Percentiles rank a stretch among this genome's conserved stretches.
phyloP scores from a whole-genome alignment of 352 stramenopile genomes.

The Sclerospora graminicola region DNA sequence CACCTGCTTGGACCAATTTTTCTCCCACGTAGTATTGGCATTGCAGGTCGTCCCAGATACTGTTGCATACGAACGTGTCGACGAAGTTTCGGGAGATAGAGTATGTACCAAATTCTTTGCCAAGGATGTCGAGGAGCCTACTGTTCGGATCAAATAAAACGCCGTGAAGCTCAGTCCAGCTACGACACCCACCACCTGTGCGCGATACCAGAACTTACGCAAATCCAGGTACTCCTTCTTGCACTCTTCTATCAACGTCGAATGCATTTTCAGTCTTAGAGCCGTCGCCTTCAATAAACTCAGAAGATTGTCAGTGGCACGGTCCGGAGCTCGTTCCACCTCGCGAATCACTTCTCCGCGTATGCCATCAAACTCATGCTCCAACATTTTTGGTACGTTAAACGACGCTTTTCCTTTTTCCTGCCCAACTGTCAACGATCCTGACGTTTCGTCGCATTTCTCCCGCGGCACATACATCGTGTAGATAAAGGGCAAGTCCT shows the following conservation, averaged over 20 bases:
- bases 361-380: conserved; percentile 81
- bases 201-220: conserved; percentile 60
- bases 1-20: conserved; percentile 73
- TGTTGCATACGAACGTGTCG: neutral
- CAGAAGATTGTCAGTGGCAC: conserved; percentile 74
- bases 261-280: conserved; percentile 77
- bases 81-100: conserved; percentile 4
- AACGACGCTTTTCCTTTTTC: conserved; percentile 11
- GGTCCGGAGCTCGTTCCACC: conserved; percentile 68
- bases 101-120: conserved; percentile 12
- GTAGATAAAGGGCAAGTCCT: conserved; percentile 84
- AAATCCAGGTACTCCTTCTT: conserved; percentile 70
- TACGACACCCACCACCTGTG: conserved; percentile 52
- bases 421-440: conserved; percentile 3
- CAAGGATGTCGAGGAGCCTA: conserved; percentile 20
- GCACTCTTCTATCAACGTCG: conserved; percentile 64
- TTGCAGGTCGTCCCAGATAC: conserved; percentile 4
- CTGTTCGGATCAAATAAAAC: conserved; percentile 72
- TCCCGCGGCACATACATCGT: conserved; percentile 82
- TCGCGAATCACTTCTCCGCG: conserved; percentile 78
- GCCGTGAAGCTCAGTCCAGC: conserved; percentile 47
- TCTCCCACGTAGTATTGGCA: conserved; percentile 39
- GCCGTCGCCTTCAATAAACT: conserved; percentile 75
- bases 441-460: conserved; percentile 19
- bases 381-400: conserved; percentile 62